phyloP scores from a whole-genome alignment of 139 green algal genomes.

The Tetradesmus obliquus region DNA sequence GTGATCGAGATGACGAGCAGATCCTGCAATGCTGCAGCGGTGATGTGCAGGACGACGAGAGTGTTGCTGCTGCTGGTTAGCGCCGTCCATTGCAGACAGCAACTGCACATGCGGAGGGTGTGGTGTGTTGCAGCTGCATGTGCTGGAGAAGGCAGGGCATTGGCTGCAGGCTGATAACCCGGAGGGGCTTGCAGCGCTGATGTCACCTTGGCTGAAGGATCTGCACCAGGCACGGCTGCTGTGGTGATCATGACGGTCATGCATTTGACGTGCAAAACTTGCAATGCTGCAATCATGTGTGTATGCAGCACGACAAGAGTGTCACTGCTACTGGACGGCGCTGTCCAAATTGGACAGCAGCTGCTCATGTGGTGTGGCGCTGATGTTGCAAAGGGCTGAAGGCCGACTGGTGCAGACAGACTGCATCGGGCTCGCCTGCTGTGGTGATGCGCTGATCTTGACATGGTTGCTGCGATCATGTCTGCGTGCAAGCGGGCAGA shows the following conservation, averaged over 20 bases:
- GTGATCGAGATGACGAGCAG: background rate
- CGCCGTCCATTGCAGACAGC: no score
- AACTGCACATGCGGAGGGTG: no score
- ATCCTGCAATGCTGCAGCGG: background rate
- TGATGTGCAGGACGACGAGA: background rate
- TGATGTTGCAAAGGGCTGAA: no score
- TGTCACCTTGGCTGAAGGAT: slow-evolving; percentile 41
- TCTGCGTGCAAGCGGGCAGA: no score
- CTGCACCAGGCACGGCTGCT: slow-evolving; percentile 8
- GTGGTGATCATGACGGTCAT: background rate
- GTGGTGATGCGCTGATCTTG: no score
- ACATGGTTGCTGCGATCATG: no score
- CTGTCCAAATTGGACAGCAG: no score
- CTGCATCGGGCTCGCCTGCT: background rate
- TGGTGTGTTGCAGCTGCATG: slow-evolving; percentile 3
- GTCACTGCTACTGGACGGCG: no score
- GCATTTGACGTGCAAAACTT: background rate
- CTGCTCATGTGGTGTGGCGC: no score
- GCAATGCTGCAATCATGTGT: background rate
- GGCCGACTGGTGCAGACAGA: no score
- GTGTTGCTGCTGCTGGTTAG: no score
- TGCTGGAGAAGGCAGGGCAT: slow-evolving; percentile 32
- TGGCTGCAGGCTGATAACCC: slow-evolving; percentile 46
- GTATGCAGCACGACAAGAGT: background rate
- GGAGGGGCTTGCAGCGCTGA: background rate